These are phyloP conservation scores for Raphanus hybrid DNA, from an alignment of 441 rosid genomes.

Conservation along the genomic window DNA sequence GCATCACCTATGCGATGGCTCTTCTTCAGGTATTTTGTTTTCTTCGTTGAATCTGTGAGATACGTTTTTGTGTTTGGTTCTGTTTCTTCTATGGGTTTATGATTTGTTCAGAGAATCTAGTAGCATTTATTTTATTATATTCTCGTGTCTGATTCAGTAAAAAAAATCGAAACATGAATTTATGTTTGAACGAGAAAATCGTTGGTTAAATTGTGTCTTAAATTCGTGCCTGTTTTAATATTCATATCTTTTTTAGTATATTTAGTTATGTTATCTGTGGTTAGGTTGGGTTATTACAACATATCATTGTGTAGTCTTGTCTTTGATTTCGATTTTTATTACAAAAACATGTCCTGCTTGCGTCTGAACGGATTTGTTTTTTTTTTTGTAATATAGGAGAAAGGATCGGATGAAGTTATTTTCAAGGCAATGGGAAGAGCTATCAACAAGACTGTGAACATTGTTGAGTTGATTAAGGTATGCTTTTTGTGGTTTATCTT, in stretches of 20 bases:
- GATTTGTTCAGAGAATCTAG: background rate
- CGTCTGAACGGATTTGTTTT: background rate
- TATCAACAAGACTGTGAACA: slow-evolving; percentile 88
- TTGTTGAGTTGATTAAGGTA: slow-evolving; percentile 90
- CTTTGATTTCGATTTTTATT: background rate
- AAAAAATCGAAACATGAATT: background rate
- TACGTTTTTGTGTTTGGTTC: background rate
- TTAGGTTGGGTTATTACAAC: background rate
- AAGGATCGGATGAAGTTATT: slow-evolving; percentile 70
- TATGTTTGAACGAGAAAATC: background rate
- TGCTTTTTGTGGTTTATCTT: background rate
- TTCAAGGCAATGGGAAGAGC: slow-evolving; percentile 99
- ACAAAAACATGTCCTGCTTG: background rate
- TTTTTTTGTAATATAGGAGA: slow-evolving; percentile 55
- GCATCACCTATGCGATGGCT: slow-evolving; percentile 92
- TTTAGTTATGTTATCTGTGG: background rate
- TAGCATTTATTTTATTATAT: background rate
- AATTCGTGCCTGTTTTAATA: background rate
- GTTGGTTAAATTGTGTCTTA: background rate
- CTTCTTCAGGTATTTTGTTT: slow-evolving; percentile 68
- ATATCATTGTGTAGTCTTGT: background rate
- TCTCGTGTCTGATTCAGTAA: background rate
- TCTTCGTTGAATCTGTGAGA: slow-evolving; percentile 5
- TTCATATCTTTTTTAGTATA: background rate
- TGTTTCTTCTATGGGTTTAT: background rate